Evolutionary conservation across 371 early-diverging fungal species (phyloP).

Genomic region (Syncephalastrum sp.): DNA sequence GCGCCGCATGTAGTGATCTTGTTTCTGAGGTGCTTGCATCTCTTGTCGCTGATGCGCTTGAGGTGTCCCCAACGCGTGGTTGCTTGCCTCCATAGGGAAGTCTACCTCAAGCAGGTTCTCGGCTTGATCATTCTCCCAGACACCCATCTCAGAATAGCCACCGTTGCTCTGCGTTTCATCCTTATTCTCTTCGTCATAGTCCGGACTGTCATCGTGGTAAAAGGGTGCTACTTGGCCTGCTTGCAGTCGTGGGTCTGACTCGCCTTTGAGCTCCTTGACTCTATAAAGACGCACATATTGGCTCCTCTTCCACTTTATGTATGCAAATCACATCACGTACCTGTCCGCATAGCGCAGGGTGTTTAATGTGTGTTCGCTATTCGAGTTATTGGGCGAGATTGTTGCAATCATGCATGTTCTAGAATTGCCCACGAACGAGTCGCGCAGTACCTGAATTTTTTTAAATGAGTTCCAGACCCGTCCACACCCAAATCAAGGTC

Average conservation of each 20-base stretch:
- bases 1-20: slow-evolving; percentile 28
- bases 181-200: slow-evolving; percentile 1
- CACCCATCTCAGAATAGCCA: slow-evolving; percentile 12
- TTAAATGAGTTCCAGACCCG: background rate
- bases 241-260: slow-evolving; percentile 33
- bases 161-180: slow-evolving; percentile 14
- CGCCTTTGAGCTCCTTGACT: slow-evolving; percentile 45
- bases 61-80: slow-evolving; percentile 35
- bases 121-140: slow-evolving; percentile 31
- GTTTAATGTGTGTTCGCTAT: slow-evolving; percentile 97
- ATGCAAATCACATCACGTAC: slow-evolving; percentile 42
- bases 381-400: slow-evolving; percentile 87
- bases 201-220: background rate
- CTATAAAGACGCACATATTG: slow-evolving; percentile 3
- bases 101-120: slow-evolving; percentile 46
- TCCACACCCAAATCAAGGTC: background rate
- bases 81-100: slow-evolving; percentile 28
- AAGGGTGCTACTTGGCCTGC: slow-evolving; percentile 3
- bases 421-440: slow-evolving; percentile 96
- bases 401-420: slow-evolving; percentile 98
- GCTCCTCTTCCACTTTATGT: background rate
- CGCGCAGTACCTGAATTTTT: slow-evolving; percentile 77
- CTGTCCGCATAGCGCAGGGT: slow-evolving; percentile 98
- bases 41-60: slow-evolving; percentile 30
- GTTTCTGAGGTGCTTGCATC: slow-evolving; percentile 23